Evolutionary conservation across 495 filamentous ascomycete genomes (phyloP).

Genomic region (Penicillium crystallinum): DNA sequence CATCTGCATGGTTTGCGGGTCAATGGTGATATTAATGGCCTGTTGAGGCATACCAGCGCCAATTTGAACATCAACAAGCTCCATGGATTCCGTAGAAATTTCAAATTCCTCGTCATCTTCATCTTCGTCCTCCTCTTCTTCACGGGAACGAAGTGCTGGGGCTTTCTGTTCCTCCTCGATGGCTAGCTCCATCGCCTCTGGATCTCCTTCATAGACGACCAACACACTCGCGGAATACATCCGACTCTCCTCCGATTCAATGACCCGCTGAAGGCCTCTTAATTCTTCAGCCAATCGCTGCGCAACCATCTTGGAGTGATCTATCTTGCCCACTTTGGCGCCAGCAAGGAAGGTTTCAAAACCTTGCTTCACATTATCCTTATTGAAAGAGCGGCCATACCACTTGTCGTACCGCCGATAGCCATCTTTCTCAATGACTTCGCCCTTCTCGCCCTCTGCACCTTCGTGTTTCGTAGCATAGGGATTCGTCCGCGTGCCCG

Average conservation of each 20-base stretch:
- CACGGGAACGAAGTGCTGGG: constrained; percentile 20
- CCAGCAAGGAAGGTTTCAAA: constrained; percentile 71
- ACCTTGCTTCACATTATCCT: constrained; percentile 66
- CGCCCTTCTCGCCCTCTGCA: constrained; percentile 30
- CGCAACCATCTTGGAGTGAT: constrained; percentile 52
- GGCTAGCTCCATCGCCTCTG: constrained; percentile 57
- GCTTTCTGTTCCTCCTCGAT: constrained; percentile 55
- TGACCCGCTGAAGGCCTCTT: constrained; percentile 52
- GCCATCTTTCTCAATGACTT: constrained; percentile 44
- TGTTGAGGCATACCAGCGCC: constrained; percentile 26
- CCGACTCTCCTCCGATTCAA: constrained; percentile 74
- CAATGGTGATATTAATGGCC: constrained; percentile 39
- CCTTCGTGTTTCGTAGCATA: constrained; percentile 40
- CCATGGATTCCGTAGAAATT: constrained; percentile 28
- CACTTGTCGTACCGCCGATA: constrained; percentile 81
- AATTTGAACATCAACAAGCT: constrained; percentile 30
- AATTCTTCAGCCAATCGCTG: constrained; percentile 64
- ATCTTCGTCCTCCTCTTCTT: constrained; percentile 37
- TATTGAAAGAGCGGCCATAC: constrained; percentile 73
- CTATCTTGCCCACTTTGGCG: constrained; percentile 47
- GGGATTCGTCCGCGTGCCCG: constrained; percentile 34
- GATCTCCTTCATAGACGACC: constrained; percentile 89
- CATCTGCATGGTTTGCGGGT: constrained; percentile 27
- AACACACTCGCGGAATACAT: constrained; percentile 93
- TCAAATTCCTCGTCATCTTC: constrained; percentile 55